A percentile compares a stretch with the other conserved stretches of the same genome.
Conservation (phyloP, 768 basidiomycete species). For the Trametes coccinea region DNA sequence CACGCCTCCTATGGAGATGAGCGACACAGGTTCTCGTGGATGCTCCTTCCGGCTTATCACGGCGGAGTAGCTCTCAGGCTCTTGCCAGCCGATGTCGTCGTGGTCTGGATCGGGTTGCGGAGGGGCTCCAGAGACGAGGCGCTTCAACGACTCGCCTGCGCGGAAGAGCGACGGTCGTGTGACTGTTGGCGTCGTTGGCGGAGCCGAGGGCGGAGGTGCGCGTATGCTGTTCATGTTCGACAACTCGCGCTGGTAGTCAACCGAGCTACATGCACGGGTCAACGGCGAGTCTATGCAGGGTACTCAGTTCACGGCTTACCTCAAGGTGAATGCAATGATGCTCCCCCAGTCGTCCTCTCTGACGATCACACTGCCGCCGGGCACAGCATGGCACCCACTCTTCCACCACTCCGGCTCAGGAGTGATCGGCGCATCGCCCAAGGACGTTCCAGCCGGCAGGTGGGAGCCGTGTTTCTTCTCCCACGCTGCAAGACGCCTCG, state of each 20-base stretch:
- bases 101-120: constrained; percentile 58
- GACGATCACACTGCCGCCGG: constrained; percentile 66
- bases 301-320: constrained; percentile 39
- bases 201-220: constrained; percentile 7
- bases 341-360: constrained; percentile 76
- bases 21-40: constrained; percentile 56
- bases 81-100: constrained; percentile 58
- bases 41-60: constrained; percentile 64
- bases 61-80: constrained; percentile 60
- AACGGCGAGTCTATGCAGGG: not conserved
- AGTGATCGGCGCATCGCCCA: constrained; percentile 1
- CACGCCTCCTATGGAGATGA: constrained; percentile 59
- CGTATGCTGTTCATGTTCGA: constrained; percentile 29
- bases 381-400: constrained; percentile 58
- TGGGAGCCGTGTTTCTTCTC: constrained; percentile 59
- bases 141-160: constrained; percentile 47
- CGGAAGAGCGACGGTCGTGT: constrained; percentile 50
- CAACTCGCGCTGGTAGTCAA: constrained; percentile 54
- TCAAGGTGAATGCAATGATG: constrained; percentile 75
- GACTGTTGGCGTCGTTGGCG: constrained; percentile 26
- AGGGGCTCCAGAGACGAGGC: constrained; percentile 43
- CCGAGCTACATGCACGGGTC: constrained; percentile 42
- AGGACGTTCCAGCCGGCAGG: constrained; percentile 24
- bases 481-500: constrained; percentile 60
- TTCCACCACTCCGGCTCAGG: constrained; percentile 68